Base-by-base conservation (phyloP, 2,329 filamentous ascomycete species). In the Diaporthe australafricana region DNA sequence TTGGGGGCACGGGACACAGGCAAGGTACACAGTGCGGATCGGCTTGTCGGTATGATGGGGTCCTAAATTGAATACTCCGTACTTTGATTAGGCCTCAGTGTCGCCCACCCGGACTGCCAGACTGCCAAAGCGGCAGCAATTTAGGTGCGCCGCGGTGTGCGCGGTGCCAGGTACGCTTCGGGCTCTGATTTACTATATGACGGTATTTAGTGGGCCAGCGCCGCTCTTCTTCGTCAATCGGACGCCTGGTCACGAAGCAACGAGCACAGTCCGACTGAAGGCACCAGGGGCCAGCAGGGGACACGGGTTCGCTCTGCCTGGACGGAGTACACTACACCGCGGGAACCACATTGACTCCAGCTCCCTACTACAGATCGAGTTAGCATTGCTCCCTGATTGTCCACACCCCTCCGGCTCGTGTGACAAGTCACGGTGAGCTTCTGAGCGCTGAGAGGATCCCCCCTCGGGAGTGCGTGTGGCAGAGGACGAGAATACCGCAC, bases 11-110 rank as follows among this genome's bases (percentile, higher is more conserved):
- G 20, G 48, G n/a, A 50, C 16, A 11, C 20, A 38, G 22, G 7
- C 45, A 52, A n/a, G 35, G 55, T 69, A 62, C 47, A 69, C 67
- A 57, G 67, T 69, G 53, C 42, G 67, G 42, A 38, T 52, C 53
- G 11, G 45, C 53, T 17, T 27, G 20, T 60, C 20, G 42, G 38
- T 45, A 30, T 17, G 42, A 35, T 63, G 60, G 57, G 30, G 42
- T 35, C 60, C 42, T 8, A 65, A 50, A 65, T 50, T 65, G 60
- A 65, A 65, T 50, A 50, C 60, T 65, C 60, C 45, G 45, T 65
- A 45, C 60, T 65, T 65, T 65, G 22, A 65, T 65, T 65, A 65
- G 60, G 42, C 30, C 60, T 50, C 45, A 65, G 60, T 65, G 42
- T 50, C 30, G 60, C 60, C 32, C 42, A 35, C 60, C 60, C 45